Conservation (phyloP, 306 rosid genomes). For the Prosopis cineraria region DNA sequence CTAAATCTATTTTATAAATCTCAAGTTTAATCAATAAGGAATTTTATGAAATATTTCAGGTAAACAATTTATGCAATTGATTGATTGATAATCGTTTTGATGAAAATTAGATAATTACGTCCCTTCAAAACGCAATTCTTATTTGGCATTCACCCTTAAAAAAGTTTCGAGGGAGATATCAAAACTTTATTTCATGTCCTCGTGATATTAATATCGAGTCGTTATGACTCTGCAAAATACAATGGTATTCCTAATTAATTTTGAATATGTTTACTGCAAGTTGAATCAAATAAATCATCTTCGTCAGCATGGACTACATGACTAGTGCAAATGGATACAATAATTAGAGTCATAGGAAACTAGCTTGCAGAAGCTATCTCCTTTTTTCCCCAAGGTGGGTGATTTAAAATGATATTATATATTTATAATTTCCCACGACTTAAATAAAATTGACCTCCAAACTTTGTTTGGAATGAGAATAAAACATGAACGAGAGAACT, state of each 20-base stretch:
- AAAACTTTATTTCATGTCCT: neutral
- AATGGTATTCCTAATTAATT: neutral
- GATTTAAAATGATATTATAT: neutral
- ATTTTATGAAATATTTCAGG: neutral
- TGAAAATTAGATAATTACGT: neutral
- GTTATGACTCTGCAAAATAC: neutral
- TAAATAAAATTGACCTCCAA: neutral
- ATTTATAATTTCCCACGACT: neutral
- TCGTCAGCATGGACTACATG: neutral
- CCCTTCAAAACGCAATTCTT: neutral
- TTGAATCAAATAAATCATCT: constrained; percentile 3
- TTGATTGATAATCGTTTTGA: neutral
- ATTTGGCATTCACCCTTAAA: neutral
- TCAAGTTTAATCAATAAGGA: neutral
- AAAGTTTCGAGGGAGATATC: neutral
- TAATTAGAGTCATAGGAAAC: neutral
- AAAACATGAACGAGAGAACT: no score
- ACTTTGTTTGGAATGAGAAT: no score
- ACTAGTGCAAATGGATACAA: neutral
- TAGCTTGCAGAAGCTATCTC: neutral
- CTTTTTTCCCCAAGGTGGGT: neutral
- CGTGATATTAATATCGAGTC: neutral
- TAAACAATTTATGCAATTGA: no score
- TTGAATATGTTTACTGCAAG: neutral
- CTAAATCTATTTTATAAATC: neutral